phyloP scores from a whole-genome alignment of 768 basidiomycete genomes.

The Termitomyces sp. region DNA sequence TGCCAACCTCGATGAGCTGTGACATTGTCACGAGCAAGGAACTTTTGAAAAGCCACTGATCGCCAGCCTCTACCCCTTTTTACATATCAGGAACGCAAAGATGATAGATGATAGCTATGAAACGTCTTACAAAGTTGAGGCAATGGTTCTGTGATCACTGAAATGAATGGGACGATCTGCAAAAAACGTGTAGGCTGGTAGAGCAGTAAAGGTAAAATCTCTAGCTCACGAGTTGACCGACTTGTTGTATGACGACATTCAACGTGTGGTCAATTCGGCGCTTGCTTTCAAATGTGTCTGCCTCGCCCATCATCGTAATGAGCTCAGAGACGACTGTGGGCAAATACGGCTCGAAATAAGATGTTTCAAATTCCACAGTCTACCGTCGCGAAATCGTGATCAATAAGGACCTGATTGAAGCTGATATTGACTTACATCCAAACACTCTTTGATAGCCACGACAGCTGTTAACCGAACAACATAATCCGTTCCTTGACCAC shows the following conservation, averaged over 20 bases:
- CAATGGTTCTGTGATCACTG: constrained; percentile 56
- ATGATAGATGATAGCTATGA: neutral
- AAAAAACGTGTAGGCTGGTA: neutral
- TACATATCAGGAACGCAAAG: constrained; percentile 1
- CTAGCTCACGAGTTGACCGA: constrained; percentile 31
- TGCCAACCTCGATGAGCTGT: constrained; percentile 59
- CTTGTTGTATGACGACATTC: constrained; percentile 62
- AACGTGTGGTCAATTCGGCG: constrained; percentile 65
- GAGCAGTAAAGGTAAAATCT: neutral
- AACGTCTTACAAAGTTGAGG: constrained; percentile 63
- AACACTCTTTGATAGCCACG: constrained; percentile 71
- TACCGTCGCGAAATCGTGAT: constrained; percentile 19
- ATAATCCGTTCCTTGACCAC: constrained; percentile 65
- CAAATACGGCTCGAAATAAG: constrained; percentile 67
- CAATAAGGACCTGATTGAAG: neutral
- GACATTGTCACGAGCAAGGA: constrained; percentile 66
- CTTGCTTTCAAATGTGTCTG: constrained; percentile 73
- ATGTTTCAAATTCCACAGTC: constrained; percentile 60
- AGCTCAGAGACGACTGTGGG: constrained; percentile 56
- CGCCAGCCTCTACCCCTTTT: constrained; percentile 62
- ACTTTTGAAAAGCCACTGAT: constrained; percentile 68
- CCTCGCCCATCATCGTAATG: constrained; percentile 65
- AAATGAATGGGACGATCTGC: constrained; percentile 66
- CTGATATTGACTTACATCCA: constrained; percentile 57
- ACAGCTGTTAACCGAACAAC: constrained; percentile 88